Evolutionary conservation across 208 protist species (phyloP).

Genomic region (Sergeia podlipaevii): DNA sequence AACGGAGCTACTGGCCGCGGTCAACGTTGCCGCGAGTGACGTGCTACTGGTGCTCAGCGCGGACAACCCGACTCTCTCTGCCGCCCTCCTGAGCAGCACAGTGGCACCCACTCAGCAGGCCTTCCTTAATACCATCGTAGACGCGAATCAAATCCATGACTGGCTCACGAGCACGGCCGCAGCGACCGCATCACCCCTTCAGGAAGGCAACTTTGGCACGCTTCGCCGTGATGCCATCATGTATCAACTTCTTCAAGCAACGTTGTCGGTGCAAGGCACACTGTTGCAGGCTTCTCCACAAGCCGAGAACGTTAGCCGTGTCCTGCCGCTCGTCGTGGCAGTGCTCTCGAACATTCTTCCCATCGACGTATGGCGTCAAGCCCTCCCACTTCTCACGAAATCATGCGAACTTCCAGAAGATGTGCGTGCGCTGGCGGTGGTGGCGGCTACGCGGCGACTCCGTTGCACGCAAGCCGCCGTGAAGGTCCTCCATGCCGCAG

Average conservation of each 20-base stretch:
- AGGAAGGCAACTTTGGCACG: too few species aligned
- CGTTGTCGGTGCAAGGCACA: constrained; percentile 39
- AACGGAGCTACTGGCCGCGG: constrained; percentile 27
- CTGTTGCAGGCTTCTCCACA: constrained; percentile 38
- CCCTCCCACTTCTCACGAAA: constrained; percentile 44
- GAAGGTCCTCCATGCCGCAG: constrained; percentile 41
- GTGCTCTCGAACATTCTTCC: constrained; percentile 41
- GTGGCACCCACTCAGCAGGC: constrained; percentile 39
- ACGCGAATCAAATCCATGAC: constrained; percentile 22
- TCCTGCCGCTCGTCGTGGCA: constrained; percentile 43
- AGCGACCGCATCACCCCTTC: neutral
- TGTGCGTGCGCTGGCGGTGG: constrained; percentile 18
- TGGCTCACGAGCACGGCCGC: constrained; percentile 28
- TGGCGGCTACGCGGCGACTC: constrained; percentile 29
- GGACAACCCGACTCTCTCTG: constrained; percentile 37
- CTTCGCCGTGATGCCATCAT: constrained; percentile 20
- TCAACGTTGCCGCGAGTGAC: constrained; percentile 37
- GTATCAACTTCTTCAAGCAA: constrained; percentile 44
- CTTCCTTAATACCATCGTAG: constrained; percentile 41
- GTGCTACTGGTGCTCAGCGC: constrained; percentile 45
- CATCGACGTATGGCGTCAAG: constrained; percentile 44
- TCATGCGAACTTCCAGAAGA: constrained; percentile 25
- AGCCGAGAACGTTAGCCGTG: constrained; percentile 31
- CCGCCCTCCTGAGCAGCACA: neutral
- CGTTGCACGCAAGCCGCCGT: constrained; percentile 42